phyloP scores from a whole-genome alignment of 2,329 filamentous ascomycete genomes.

The Talaromyces atroroseus region DNA sequence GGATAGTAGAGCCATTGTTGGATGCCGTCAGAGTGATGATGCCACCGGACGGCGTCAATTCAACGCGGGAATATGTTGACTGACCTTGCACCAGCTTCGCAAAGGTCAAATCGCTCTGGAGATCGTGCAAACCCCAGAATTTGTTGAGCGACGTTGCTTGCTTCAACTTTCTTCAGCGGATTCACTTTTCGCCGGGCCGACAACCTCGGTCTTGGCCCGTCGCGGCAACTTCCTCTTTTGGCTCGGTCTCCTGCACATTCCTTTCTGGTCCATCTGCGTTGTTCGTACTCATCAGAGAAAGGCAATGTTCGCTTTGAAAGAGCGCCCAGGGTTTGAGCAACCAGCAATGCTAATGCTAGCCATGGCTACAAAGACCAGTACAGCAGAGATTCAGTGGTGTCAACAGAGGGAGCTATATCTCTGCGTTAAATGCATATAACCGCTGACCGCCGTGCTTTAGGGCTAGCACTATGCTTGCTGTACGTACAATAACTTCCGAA shows the following conservation, averaged over 20 bases:
- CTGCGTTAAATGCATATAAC: background rate
- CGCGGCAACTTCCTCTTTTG: too few species aligned
- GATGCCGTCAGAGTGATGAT: background rate
- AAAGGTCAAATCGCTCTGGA: background rate
- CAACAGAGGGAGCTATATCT: background rate
- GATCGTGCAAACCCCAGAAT: background rate
- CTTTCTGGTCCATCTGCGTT: too few species aligned
- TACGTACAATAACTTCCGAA: background rate
- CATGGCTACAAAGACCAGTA: background rate
- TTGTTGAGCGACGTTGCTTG: background rate
- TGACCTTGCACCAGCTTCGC: background rate
- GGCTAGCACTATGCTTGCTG: background rate
- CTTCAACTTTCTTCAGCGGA: too few species aligned
- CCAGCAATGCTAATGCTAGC: too few species aligned
- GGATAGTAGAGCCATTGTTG: conserved; percentile 9
- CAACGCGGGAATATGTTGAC: background rate
- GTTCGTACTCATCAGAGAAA: too few species aligned
- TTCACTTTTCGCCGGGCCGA: too few species aligned
- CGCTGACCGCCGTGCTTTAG: background rate
- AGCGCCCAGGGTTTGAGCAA: too few species aligned
- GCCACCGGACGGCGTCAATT: too few species aligned
- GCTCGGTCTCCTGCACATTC: too few species aligned
- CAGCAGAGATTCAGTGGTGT: background rate
- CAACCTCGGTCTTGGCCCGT: background rate
- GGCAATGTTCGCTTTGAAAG: too few species aligned